Conservation (phyloP, 1,139 yeast genomes). For the Yamadazyma aaseri region DNA sequence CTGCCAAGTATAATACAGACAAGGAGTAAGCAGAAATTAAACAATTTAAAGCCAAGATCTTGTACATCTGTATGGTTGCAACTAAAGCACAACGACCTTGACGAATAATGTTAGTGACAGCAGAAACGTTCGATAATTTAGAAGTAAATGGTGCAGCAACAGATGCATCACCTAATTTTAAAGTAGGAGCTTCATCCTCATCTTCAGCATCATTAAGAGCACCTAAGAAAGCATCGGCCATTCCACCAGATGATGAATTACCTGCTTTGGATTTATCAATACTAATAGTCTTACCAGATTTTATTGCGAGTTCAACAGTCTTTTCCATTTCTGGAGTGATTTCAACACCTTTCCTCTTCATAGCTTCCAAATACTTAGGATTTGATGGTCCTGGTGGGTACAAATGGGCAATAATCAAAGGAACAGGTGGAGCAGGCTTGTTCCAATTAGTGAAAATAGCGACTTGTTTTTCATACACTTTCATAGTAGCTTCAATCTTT, state of each 20-base stretch:
- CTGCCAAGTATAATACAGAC: slow-evolving; percentile 92
- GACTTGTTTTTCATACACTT: slow-evolving; percentile 81
- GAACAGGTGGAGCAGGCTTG: slow-evolving; percentile 84
- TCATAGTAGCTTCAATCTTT: slow-evolving; percentile 61
- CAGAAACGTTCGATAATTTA: slow-evolving; percentile 84
- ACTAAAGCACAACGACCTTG: slow-evolving; percentile 99
- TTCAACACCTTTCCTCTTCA: slow-evolving; percentile 79
- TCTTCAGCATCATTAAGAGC: slow-evolving; percentile 70
- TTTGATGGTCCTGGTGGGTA: slow-evolving; percentile 95
- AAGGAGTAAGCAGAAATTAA: slow-evolving; percentile 94
- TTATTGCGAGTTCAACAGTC: slow-evolving; percentile 53
- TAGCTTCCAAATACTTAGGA: slow-evolving; percentile 82
- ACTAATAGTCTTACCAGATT: slow-evolving; percentile 28
- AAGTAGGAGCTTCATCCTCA: slow-evolving; percentile 84
- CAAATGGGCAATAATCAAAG: slow-evolving; percentile 82
- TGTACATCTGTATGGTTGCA: slow-evolving; percentile 98
- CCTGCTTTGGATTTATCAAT: slow-evolving; percentile 30
- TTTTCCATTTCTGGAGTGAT: slow-evolving; percentile 66
- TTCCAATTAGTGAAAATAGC: slow-evolving; percentile 78
- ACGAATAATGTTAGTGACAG: slow-evolving; percentile 91
- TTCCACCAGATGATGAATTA: slow-evolving; percentile 33
- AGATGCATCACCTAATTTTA: slow-evolving; percentile 97
- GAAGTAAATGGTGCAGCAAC: slow-evolving; percentile 99
- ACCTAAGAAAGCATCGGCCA: slow-evolving; percentile 75
- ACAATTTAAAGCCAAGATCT: slow-evolving; percentile 94